Evolutionary conservation across 1,284 basidiomycete species (phyloP), one percentile per base, ranked within the genome.

Genomic region (Moesziomyces globuligerus): DNA sequence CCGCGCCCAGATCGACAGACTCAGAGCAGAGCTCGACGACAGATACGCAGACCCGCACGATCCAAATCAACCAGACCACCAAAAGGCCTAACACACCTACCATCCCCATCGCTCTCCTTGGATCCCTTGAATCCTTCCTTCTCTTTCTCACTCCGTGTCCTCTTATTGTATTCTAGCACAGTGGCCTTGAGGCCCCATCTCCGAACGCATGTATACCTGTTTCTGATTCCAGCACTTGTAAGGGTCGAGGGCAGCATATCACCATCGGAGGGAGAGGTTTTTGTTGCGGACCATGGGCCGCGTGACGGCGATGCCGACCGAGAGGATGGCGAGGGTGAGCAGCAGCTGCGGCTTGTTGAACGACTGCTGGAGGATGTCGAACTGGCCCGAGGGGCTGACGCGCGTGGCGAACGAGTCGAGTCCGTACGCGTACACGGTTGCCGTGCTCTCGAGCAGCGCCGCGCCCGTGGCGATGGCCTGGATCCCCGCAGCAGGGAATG

Each of bases 331-430:
- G 15, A 96, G 88, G 0, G 94, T 98, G 40, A 94, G 81, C 62
- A 96, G 87, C 26, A 98, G 86, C 83, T 98, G 95, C 0, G 85
- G 85, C 85, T 98, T 97, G 85, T 98, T 98, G 84, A 98, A 98
- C 11, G 51, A 61, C 8, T 70, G 68, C 88, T 78, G 86, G 88
- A 83, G 92, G 89, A 79, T 87, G 80, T 98, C 95, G 78, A 98
- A 98, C 24, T 92, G 93, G 24, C 89, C 89, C 3, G 91, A 93
- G 0, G 96, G 93, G 36, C 91, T 87, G 4, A 93, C 86, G 15
- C 92, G 87, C 7, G 91, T 91, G 26, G 88, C 84, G 86, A 97
- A 95, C 65, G 94, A 85, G 83, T 98, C 95, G 15, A 94, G 86
- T 5, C 94, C 94, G 70, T 89, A 89, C 0, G 89, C 89, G 72